Evolutionary conservation across 352 stramenopile genomes (phyloP).

Genomic region (Detonula confervacea): DNA sequence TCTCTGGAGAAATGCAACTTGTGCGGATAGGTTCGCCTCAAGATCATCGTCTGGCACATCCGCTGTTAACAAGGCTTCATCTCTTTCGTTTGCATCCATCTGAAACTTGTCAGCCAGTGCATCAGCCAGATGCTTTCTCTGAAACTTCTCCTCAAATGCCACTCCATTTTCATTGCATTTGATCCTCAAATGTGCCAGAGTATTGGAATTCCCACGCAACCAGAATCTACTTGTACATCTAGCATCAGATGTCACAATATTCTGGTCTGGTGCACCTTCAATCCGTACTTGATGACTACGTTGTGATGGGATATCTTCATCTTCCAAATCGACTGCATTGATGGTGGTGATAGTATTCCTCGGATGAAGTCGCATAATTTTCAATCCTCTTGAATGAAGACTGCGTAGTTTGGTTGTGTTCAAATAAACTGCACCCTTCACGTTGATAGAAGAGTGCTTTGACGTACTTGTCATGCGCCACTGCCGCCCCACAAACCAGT

Average conservation of each 20-base stretch:
- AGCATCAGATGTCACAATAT: no score
- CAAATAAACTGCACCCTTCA: neutral
- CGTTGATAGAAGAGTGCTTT: constrained; percentile 9
- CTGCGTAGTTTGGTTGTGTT: neutral
- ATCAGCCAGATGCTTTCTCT: neutral
- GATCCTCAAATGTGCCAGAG: no score
- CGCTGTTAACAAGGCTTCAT: no score
- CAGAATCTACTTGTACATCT: constrained; percentile 2
- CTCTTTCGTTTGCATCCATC: no score
- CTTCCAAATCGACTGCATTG: constrained; percentile 12
- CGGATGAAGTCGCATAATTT: neutral
- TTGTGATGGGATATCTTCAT: constrained; percentile 3
- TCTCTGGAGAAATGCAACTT: constrained; percentile 16
- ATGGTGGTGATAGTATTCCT: neutral
- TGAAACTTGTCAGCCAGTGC: neutral
- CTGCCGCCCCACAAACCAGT: constrained; percentile 4
- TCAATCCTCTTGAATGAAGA: neutral
- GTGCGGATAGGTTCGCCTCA: neutral
- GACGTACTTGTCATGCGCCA: constrained; percentile 15
- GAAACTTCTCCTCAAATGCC: no score
- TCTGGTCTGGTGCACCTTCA: no score
- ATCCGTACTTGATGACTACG: no score
- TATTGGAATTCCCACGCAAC: neutral
- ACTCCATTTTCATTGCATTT: no score
- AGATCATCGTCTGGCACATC: neutral